These are phyloP conservation scores for Nemania sp. DNA, from an alignment of 2,329 filamentous ascomycete species.

Conservation along the genomic window DNA sequence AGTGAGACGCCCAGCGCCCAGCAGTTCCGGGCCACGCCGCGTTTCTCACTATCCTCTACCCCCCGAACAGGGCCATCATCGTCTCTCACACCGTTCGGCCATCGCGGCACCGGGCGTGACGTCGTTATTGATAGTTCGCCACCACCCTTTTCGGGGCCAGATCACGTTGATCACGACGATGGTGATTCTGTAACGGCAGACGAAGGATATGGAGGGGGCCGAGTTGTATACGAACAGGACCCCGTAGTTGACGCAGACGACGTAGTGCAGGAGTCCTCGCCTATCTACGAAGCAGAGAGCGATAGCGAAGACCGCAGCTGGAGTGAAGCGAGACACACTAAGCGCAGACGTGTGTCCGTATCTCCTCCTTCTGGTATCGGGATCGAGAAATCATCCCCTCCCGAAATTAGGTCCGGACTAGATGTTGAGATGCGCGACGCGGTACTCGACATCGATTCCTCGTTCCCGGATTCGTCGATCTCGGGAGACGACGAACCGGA, in stretches of 20 bases:
- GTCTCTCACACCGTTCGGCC: slow-evolving; percentile 36
- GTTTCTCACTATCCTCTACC: slow-evolving; percentile 51
- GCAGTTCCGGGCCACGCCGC: slow-evolving; percentile 51
- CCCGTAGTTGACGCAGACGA: slow-evolving; percentile 30
- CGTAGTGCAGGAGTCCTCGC: slow-evolving; percentile 44
- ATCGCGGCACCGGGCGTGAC: slow-evolving; percentile 38
- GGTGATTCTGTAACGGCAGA: neutral
- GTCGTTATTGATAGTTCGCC: slow-evolving; percentile 49
- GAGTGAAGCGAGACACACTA: slow-evolving; percentile 43
- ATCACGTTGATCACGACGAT: slow-evolving; percentile 24
- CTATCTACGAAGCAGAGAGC: slow-evolving; percentile 21
- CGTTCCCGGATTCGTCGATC: slow-evolving; percentile 12
- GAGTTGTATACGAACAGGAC: slow-evolving; percentile 14
- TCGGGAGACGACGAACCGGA: slow-evolving; percentile 16
- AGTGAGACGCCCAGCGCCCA: slow-evolving; percentile 47
- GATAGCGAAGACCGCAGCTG: slow-evolving; percentile 3
- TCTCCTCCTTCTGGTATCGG: slow-evolving; percentile 44
- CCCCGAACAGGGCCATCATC: slow-evolving; percentile 44
- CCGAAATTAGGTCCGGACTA: slow-evolving; percentile 19
- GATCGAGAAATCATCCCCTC: slow-evolving; percentile 16
- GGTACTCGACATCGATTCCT: slow-evolving; percentile 35
- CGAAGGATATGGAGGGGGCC: neutral
- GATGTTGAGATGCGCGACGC: slow-evolving; percentile 41
- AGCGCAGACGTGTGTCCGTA: slow-evolving; percentile 55
- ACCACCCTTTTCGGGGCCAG: slow-evolving; percentile 27